Evolutionary conservation across 257 asterid genomes (phyloP).

Genomic region (Gentiana macrophylla): DNA sequence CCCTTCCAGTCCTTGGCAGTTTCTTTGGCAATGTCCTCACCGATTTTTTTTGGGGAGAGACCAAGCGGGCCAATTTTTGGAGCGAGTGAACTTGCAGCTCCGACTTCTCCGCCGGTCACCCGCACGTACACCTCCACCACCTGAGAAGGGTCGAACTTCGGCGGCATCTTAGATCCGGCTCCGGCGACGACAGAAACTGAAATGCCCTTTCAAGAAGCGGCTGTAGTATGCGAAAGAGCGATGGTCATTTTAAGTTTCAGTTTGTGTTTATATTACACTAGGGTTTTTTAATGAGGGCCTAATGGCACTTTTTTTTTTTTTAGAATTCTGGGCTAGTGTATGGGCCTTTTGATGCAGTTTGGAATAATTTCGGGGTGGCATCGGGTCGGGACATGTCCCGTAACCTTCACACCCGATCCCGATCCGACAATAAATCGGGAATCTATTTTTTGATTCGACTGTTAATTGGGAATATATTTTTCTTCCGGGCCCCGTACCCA

Average conservation of each 20-base stretch:
- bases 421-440: too few relatives aligned
- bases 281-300: constrained; percentile 11
- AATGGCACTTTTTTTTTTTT: constrained; percentile 15
- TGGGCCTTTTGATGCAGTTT: too few relatives aligned
- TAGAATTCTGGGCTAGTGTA: too few relatives aligned
- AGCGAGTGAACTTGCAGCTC: constrained; percentile 67
- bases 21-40: constrained; percentile 64
- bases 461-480: too few relatives aligned
- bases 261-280: neutral
- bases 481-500: too few relatives aligned
- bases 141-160: constrained; percentile 59
- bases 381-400: too few relatives aligned
- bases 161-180: constrained; percentile 44
- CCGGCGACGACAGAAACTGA: constrained; percentile 2
- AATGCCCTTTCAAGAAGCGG: neutral
- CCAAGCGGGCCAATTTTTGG: constrained; percentile 68
- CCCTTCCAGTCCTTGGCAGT: constrained; percentile 86
- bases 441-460: too few relatives aligned
- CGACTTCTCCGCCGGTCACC: constrained; percentile 69
- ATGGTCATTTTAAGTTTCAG: neutral
- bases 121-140: constrained; percentile 62
- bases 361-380: too few relatives aligned
- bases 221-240: neutral
- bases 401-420: too few relatives aligned
- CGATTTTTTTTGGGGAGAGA: constrained; percentile 60